Evolutionary conservation across 106 monocot species (phyloP), one percentile per base, ranked within the genome.

Genomic region (Triglochin maritima): DNA sequence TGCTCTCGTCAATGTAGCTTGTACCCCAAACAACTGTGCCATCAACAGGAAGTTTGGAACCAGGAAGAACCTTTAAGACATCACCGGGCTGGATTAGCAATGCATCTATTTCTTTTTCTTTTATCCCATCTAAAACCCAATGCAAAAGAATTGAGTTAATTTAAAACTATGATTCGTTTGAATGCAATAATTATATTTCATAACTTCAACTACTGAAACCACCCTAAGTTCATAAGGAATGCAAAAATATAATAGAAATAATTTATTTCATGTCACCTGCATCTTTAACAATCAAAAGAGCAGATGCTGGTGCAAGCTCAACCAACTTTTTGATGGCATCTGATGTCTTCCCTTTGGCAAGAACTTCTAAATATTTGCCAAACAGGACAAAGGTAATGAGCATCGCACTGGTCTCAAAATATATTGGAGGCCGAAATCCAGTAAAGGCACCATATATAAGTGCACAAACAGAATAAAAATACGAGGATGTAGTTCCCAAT

Each of bases 331-430:
- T 92, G 44, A 99, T 99, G 64, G 98, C 92, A 71, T 92, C 88
- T 51, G 91, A 92, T 59, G 92, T 99, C 63, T 81, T 88, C 41
- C 98, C 98, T 74, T 99, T 99, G 43, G 98, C 98, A 63, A 99
- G 53, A 71, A 84, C 86, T 83, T 99, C 98, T 66, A 99, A 72
- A 76, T 89, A 99, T 64, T 99, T 99, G 6, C 98, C 98, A 65
- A 99, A 79, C 62, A 99, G 66, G 46, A 99, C 92, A 83, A 99
- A 92, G 47, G 98, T 92, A 74, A 99, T 92, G 61, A 99, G 79
- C 98, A 99, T 99, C 43, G 92, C 82, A 79, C 89, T 92, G 29
- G 92, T 99, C 76, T 92, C 98, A 83, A 99, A 99, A 78, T 92
- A 92, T 71, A 84, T 77, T 10, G 98, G 98, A 47, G 88, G 76